These are phyloP conservation scores for Mycosarcoma mackinlayi DNA, from an alignment of 1,284 basidiomycete species.

Conservation along the genomic window DNA sequence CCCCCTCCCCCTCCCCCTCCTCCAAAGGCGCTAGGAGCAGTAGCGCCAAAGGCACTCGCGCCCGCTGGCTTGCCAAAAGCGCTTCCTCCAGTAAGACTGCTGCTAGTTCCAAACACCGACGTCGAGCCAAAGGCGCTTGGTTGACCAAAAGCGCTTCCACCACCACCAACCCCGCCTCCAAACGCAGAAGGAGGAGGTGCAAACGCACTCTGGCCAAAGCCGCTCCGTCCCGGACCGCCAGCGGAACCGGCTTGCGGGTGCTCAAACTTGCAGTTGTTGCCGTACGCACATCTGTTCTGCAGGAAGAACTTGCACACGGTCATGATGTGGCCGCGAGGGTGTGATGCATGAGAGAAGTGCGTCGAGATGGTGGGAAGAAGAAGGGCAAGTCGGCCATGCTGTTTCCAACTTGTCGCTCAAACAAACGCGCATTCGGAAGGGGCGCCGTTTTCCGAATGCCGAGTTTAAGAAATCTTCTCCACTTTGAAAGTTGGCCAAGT, in stretches of 20 bases:
- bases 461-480: background rate
- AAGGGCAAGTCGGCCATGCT: no score
- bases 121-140: slow-evolving; percentile 36
- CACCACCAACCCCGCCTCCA: slow-evolving; percentile 15
- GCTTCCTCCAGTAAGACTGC: slow-evolving; percentile 3
- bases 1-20: slow-evolving; percentile 9
- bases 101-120: slow-evolving; percentile 33
- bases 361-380: no score
- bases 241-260: slow-evolving; percentile 38
- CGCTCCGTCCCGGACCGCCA: slow-evolving; percentile 12
- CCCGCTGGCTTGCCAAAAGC: slow-evolving; percentile 21
- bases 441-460: no score
- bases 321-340: no score
- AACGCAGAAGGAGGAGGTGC: slow-evolving; percentile 40
- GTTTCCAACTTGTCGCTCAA: no score
- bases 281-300: slow-evolving; percentile 50
- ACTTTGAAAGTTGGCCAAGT: background rate
- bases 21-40: slow-evolving; percentile 16
- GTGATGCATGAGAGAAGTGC: no score
- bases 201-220: slow-evolving; percentile 44
- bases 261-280: slow-evolving; percentile 56
- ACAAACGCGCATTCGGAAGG: no score
- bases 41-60: slow-evolving; percentile 26
- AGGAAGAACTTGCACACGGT: slow-evolving; percentile 55
- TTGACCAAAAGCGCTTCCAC: slow-evolving; percentile 30